These are phyloP conservation scores for Lithohypha guttulata DNA, from an alignment of 2,329 filamentous ascomycete species.

Conservation along the genomic window DNA sequence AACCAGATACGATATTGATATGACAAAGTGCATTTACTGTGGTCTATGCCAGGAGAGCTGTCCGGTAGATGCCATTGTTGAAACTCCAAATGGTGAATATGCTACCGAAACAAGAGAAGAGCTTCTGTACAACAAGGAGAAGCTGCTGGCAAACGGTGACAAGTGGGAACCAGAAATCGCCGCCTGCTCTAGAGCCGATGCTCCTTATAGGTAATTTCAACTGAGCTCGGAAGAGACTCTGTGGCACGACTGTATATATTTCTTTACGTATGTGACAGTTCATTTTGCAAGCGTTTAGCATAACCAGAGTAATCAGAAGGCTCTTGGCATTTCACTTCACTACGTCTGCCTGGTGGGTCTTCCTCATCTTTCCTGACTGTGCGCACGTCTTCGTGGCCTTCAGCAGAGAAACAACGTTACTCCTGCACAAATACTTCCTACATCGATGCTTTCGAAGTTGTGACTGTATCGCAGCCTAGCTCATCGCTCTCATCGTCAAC, in stretches of 20 bases:
- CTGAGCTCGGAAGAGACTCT: neutral
- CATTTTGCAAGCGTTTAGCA: conserved; percentile 3
- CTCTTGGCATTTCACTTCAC: no score
- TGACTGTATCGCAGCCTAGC: conserved; percentile 21
- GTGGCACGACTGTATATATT: conserved; percentile 8
- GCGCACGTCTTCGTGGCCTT: no score
- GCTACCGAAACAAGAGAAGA: conserved; percentile 77
- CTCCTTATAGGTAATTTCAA: conserved; percentile 64
- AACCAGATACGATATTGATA: conserved; percentile 97
- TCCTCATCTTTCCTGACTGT: no score
- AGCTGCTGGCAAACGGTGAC: conserved; percentile 77
- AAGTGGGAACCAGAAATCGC: conserved; percentile 98
- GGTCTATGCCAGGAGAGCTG: conserved; percentile 98
- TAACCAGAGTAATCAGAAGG: no score
- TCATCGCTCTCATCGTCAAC: conserved; percentile 37
- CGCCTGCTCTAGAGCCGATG: conserved; percentile 81
- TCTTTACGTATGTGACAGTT: neutral
- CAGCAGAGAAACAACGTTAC: neutral
- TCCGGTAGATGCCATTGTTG: conserved; percentile 89
- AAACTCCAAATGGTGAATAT: conserved; percentile 64
- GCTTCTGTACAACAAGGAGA: conserved; percentile 96
- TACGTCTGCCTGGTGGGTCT: no score
- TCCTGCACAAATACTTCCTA: neutral
- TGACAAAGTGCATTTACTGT: conserved; percentile 99
- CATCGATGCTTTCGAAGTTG: neutral